Evolutionary conservation across 208 protist species (phyloP).

Genomic region (Leishmania mexicana): DNA sequence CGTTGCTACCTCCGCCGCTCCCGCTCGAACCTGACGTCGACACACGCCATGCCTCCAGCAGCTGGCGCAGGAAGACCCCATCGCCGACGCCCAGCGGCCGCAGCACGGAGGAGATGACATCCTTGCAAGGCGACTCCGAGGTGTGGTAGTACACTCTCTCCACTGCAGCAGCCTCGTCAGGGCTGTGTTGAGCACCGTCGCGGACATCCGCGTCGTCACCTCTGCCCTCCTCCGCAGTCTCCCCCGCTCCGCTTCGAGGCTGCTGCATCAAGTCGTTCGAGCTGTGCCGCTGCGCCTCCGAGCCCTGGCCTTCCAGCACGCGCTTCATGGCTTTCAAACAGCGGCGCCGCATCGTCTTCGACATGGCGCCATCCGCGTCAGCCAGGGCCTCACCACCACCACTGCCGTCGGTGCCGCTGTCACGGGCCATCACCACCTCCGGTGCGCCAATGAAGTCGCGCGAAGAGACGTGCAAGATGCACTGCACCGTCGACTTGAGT

Average conservation of each 20-base stretch:
- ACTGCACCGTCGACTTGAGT: conserved; percentile 25
- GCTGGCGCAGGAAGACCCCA: conserved; percentile 32
- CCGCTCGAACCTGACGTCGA: conserved; percentile 8
- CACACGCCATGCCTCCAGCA: conserved; percentile 34
- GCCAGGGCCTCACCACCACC: conserved; percentile 1
- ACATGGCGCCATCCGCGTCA: conserved; percentile 3
- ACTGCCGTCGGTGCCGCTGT: neutral
- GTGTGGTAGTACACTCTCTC: conserved; percentile 4
- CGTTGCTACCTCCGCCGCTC: conserved; percentile 5
- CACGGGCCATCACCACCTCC: neutral
- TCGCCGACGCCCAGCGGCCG: conserved; percentile 35
- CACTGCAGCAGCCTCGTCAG: too few species aligned
- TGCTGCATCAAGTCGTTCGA: neutral
- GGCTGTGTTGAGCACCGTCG: neutral
- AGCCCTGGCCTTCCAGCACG: conserved; percentile 4
- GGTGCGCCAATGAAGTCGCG: conserved; percentile 14
- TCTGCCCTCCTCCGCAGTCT: neutral
- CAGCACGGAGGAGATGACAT: conserved; percentile 24
- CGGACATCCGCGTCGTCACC: neutral
- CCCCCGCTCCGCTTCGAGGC: neutral
- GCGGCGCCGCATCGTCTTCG: conserved; percentile 13
- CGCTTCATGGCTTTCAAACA: conserved; percentile 10
- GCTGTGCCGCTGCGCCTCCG: neutral
- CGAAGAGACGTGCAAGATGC: conserved; percentile 27
- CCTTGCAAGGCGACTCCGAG: conserved; percentile 20